Evolutionary conservation across 768 basidiomycete genomes (phyloP).

Genomic region (Melanogaster broomeanus): DNA sequence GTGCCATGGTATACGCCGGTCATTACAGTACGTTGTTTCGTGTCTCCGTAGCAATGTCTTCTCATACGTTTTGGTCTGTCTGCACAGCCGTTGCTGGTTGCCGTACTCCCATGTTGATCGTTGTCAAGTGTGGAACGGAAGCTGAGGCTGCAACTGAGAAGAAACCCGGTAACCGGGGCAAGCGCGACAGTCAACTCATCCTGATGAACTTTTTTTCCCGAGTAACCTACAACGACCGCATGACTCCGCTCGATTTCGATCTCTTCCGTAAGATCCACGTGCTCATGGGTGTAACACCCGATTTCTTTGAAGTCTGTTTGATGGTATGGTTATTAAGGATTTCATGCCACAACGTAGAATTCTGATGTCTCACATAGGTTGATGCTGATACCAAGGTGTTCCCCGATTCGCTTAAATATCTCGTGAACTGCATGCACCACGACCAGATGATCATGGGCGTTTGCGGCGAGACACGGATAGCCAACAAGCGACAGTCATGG

Average conservation of each 20-base stretch:
- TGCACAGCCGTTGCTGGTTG: constrained; percentile 75
- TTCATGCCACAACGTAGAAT: background rate
- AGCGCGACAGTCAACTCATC: constrained; percentile 97
- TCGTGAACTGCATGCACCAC: constrained; percentile 99
- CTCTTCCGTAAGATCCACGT: constrained; percentile 95
- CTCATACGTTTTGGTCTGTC: constrained; percentile 4
- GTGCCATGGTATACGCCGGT: constrained; percentile 99
- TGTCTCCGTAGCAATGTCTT: background rate
- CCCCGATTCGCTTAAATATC: constrained; percentile 82
- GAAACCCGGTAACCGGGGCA: constrained; percentile 98
- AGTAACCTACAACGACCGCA: constrained; percentile 99
- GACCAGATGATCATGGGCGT: constrained; percentile 99
- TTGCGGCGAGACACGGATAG: constrained; percentile 97
- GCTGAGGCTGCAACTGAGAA: constrained; percentile 77
- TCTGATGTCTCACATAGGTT: constrained; percentile 58
- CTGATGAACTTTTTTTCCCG: constrained; percentile 99
- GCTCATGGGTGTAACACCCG: constrained; percentile 98
- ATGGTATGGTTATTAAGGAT: constrained; percentile 66
- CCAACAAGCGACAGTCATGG: constrained; percentile 98
- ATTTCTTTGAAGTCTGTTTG: constrained; percentile 95
- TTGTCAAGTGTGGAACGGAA: constrained; percentile 97
- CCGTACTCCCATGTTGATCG: constrained; percentile 89
- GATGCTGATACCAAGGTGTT: constrained; percentile 98
- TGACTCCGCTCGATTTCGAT: constrained; percentile 97
- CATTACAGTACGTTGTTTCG: constrained; percentile 80